Percentiles rank a stretch among this genome's conserved stretches.
Conservation (phyloP, 129 eudicot species). For the Centella asiatica region DNA sequence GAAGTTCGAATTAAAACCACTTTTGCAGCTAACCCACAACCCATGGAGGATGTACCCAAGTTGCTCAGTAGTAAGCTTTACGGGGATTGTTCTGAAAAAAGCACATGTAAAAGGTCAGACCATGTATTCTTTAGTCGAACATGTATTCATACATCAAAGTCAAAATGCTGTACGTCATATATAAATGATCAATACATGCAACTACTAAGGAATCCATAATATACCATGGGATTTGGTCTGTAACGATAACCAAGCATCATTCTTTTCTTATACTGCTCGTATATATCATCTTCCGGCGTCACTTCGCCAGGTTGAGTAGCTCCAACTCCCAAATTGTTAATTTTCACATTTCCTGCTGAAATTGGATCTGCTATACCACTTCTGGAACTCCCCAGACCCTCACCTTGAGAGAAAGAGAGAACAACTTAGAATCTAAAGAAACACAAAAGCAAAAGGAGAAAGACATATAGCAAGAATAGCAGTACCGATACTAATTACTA, state of each 20-base stretch:
- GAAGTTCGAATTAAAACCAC: background rate
- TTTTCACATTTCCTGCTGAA: constrained; percentile 55
- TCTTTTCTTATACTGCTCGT: constrained; percentile 76
- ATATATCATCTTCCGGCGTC: constrained; percentile 64
- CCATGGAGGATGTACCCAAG: background rate
- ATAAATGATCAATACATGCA: background rate
- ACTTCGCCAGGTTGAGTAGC: constrained; percentile 72
- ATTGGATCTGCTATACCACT: constrained; percentile 71
- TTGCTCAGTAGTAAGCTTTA: constrained; percentile 42
- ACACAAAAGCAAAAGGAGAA: too few species aligned
- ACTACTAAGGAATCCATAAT: background rate
- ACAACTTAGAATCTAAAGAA: too few species aligned
- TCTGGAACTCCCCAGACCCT: constrained; percentile 69
- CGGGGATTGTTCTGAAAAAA: constrained; percentile 53
- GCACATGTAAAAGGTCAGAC: background rate
- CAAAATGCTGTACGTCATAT: background rate
- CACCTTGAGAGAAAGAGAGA: constrained; percentile 28
- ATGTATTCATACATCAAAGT: background rate
- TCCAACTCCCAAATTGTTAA: constrained; percentile 64
- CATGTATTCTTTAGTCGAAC: background rate
- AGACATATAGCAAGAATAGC: too few species aligned
- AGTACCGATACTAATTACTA: too few species aligned
- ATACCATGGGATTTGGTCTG: constrained; percentile 73
- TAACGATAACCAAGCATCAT: constrained; percentile 75
- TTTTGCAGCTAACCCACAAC: background rate